Percentiles rank a stretch among this genome's conserved stretches.
Conservation (phyloP, 768 basidiomycete genomes). For the Tubosaeta sp. region DNA sequence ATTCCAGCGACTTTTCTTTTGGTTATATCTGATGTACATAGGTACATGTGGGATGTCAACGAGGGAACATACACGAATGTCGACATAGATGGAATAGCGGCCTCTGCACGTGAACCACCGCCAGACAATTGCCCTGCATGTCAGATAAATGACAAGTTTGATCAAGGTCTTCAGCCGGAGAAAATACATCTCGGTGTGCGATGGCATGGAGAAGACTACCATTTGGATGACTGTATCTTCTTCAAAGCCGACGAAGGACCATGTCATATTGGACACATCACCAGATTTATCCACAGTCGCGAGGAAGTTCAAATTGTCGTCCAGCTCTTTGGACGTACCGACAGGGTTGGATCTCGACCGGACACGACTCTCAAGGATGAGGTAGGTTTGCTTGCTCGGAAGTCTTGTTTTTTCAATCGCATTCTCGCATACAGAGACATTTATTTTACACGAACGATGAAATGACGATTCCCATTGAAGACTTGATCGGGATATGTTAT, state of each 20-base stretch:
- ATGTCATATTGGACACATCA: constrained; percentile 55
- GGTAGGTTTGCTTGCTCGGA: constrained; percentile 30
- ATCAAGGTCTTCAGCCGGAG: constrained; percentile 28
- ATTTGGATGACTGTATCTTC: constrained; percentile 58
- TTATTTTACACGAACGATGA: constrained; percentile 54
- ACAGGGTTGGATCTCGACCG: constrained; percentile 36
- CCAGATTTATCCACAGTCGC: constrained; percentile 25
- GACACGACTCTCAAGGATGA: constrained; percentile 47
- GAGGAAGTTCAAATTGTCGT: constrained; percentile 29
- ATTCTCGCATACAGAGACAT: constrained; percentile 43
- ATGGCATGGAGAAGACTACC: constrained; percentile 48
- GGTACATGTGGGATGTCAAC: constrained; percentile 47
- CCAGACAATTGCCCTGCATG: constrained; percentile 58
- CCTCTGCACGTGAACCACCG: constrained; percentile 15
- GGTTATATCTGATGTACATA: constrained; percentile 22
- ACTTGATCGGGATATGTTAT: constrained; percentile 46
- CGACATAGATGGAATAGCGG: constrained; percentile 21
- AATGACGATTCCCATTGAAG: constrained; percentile 28
- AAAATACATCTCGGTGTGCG: constrained; percentile 40
- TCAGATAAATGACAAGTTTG: constrained; percentile 27
- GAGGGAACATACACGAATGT: constrained; percentile 46
- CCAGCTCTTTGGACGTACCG: constrained; percentile 49
- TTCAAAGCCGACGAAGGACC: constrained; percentile 46
- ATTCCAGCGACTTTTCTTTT: not conserved
- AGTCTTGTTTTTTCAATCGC: not conserved